A percentile compares a stretch with the other conserved stretches of the same genome.
phyloP scores from a whole-genome alignment of 192 early-diverging fungal species.

The Pilobolus umbonatus region DNA sequence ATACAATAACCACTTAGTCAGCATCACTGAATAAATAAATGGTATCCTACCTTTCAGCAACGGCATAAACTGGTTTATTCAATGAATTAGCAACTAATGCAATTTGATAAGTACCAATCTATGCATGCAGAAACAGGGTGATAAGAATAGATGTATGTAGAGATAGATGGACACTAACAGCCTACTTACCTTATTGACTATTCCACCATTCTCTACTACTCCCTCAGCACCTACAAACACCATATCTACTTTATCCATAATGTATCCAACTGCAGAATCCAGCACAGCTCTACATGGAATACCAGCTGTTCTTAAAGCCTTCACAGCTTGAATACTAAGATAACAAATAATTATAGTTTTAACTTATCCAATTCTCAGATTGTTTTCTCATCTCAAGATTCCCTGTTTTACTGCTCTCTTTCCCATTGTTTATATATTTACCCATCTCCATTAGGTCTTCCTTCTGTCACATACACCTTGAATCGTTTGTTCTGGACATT shows the following conservation, averaged over 20 bases:
- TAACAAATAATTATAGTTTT: neutral
- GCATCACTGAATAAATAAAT: slow-evolving; percentile 2
- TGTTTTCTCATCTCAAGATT: neutral
- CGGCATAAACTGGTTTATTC: slow-evolving; percentile 90
- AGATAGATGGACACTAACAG: neutral
- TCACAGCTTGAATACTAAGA: slow-evolving; percentile 55
- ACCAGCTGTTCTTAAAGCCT: slow-evolving; percentile 63
- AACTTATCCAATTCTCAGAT: neutral
- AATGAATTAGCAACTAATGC: slow-evolving; percentile 93
- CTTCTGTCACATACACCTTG: slow-evolving; percentile 91
- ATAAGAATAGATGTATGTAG: too few relatives aligned
- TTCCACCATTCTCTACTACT: slow-evolving; percentile 94
- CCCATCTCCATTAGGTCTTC: slow-evolving; percentile 71
- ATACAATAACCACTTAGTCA: slow-evolving; percentile 8
- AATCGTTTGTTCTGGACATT: slow-evolving; percentile 75
- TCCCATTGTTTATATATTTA: slow-evolving; percentile 20
- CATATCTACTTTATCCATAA: slow-evolving; percentile 95
- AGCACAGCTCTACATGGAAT: slow-evolving; percentile 82
- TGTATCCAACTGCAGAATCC: slow-evolving; percentile 89
- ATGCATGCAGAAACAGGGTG: too few relatives aligned
- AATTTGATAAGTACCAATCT: slow-evolving; percentile 94
- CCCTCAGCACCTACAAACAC: slow-evolving; percentile 98
- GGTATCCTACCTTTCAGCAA: slow-evolving; percentile 77
- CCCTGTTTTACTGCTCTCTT: neutral
- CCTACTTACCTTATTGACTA: slow-evolving; percentile 89